phyloP scores from a whole-genome alignment of 495 filamentous ascomycete species.

The Cercophora samala region DNA sequence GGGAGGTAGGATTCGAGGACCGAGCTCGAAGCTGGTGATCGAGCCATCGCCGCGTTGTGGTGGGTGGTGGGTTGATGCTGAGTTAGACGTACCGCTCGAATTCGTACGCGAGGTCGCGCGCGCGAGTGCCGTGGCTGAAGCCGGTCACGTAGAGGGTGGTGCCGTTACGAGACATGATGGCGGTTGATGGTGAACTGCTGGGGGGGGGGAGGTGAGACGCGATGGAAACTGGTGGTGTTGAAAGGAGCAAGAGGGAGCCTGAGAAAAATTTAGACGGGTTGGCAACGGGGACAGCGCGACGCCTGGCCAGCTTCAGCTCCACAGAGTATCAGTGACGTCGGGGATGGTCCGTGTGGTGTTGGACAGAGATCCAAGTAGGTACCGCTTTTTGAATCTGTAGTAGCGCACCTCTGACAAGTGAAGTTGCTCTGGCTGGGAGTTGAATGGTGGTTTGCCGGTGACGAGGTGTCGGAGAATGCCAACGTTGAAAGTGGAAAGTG shows the following conservation, averaged over 20 bases:
- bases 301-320: slow-evolving; percentile 3
- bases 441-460: slow-evolving; percentile 11
- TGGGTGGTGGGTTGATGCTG: slow-evolving; percentile 13
- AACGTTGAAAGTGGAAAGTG: slow-evolving; percentile 22
- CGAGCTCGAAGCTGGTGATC: slow-evolving; percentile 44
- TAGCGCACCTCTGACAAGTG: slow-evolving; percentile 1
- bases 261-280: slow-evolving; percentile 17
- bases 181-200: slow-evolving; percentile 4
- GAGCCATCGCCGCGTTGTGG: slow-evolving; percentile 38
- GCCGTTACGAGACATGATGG: slow-evolving; percentile 81
- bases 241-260: slow-evolving; percentile 11
- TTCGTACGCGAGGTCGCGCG: slow-evolving; percentile 99
- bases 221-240: neutral
- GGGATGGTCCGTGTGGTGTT: neutral
- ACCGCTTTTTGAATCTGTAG: neutral
- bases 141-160: slow-evolving; percentile 95
- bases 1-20: slow-evolving; percentile 33
- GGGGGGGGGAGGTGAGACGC: neutral
- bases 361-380: neutral
- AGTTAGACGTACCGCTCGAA: slow-evolving; percentile 79
- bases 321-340: neutral
- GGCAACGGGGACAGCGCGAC: neutral
- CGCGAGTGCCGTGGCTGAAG: slow-evolving; percentile 98
- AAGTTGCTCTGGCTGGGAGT: slow-evolving; percentile 5
- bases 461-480: slow-evolving; percentile 12